These are phyloP conservation scores for Parmelia sp. DNA, from an alignment of 495 filamentous ascomycete genomes.

Conservation along the genomic window DNA sequence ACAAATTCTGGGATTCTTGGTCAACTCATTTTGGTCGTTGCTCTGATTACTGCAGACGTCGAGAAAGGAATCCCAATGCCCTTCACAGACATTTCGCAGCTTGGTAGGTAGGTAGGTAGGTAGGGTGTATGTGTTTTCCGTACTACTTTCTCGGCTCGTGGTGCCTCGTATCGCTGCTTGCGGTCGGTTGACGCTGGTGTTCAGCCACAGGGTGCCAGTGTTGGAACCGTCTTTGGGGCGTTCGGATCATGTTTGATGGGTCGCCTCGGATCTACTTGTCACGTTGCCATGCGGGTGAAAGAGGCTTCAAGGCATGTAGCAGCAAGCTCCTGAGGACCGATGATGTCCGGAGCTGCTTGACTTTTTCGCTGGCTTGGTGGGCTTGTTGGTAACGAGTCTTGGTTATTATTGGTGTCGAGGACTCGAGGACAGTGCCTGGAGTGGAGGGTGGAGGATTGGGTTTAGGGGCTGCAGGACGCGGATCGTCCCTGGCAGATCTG, in stretches of 20 bases:
- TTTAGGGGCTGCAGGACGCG: background rate
- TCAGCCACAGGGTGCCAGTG: background rate
- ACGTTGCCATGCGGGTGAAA: too few relatives aligned
- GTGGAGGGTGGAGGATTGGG: too few relatives aligned
- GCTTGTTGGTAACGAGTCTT: too few relatives aligned
- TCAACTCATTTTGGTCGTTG: background rate
- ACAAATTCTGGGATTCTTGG: background rate
- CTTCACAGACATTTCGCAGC: background rate
- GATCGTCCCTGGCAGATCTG: too few relatives aligned
- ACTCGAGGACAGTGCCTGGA: too few relatives aligned
- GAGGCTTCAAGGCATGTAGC: too few relatives aligned
- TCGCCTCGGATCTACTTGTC: background rate
- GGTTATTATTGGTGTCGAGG: too few relatives aligned
- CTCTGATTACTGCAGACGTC: background rate
- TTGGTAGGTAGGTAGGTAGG: too few relatives aligned
- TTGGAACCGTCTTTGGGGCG: background rate
- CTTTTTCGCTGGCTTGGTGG: too few relatives aligned
- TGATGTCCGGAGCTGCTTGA: too few relatives aligned
- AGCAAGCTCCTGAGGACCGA: too few relatives aligned
- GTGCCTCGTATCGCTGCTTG: background rate
- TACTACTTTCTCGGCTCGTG: background rate
- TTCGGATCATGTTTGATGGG: background rate
- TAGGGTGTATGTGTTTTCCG: too few relatives aligned
- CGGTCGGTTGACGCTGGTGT: background rate
- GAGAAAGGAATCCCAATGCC: background rate